These are phyloP conservation scores for Phaeosphaeria sp. DNA, from an alignment of 2,329 filamentous ascomycete genomes.

Conservation along the genomic window DNA sequence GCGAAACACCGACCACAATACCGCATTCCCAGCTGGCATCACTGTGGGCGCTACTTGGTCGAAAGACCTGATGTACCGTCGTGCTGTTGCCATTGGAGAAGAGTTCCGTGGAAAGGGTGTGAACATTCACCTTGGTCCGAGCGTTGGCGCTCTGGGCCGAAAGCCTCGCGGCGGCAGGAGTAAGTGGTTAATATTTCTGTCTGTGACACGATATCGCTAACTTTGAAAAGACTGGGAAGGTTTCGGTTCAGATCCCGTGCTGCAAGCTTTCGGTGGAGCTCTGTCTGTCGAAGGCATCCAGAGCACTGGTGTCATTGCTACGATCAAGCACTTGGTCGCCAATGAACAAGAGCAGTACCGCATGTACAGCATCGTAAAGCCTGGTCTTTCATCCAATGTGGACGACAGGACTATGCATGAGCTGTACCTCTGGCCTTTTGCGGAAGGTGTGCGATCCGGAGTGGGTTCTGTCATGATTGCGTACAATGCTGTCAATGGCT, in stretches of 20 bases:
- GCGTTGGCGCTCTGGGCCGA: constrained; percentile 73
- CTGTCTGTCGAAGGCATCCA: constrained; percentile 81
- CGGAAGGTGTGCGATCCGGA: constrained; percentile 76
- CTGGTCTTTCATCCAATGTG: constrained; percentile 64
- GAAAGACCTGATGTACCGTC: constrained; percentile 72
- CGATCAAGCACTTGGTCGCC: constrained; percentile 71
- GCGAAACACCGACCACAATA: constrained; percentile 75
- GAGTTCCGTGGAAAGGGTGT: constrained; percentile 78
- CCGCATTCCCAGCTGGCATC: constrained; percentile 81
- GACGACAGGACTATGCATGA: constrained; percentile 79
- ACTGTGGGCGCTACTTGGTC: constrained; percentile 77
- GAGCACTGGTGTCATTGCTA: constrained; percentile 75
- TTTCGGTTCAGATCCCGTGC: constrained; percentile 73
- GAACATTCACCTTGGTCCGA: constrained; percentile 74
- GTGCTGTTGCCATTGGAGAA: constrained; percentile 71
- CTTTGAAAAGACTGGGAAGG: constrained; percentile 66
- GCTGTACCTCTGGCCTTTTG: constrained; percentile 87
- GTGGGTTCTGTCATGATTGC: constrained; percentile 85
- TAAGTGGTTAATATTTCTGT: constrained; percentile 3
- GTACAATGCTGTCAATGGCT: constrained; percentile 65
- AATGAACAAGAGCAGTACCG: constrained; percentile 72
- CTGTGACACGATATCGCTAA: constrained; percentile 3
- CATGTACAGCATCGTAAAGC: constrained; percentile 51
- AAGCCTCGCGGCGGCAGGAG: constrained; percentile 68
- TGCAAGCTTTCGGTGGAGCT: constrained; percentile 76